Conservation (phyloP, 768 basidiomycete species). For the Hericium coralloides region DNA sequence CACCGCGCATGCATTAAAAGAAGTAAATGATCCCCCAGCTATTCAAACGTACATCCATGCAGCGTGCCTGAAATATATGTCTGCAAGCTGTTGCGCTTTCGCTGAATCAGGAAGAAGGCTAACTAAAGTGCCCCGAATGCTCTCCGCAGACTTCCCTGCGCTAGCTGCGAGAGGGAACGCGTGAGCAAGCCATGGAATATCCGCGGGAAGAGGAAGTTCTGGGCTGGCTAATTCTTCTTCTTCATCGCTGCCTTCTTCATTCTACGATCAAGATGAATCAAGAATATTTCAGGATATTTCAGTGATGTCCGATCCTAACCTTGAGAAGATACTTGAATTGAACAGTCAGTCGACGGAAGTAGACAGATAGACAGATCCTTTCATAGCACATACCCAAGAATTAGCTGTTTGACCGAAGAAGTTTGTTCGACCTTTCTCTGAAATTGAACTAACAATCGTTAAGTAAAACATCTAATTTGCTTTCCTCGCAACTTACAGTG, state of each 20-base stretch:
- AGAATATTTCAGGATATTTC: conserved; percentile 2
- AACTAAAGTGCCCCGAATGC: conserved; percentile 35
- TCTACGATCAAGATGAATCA: conserved; percentile 26
- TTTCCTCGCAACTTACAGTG: conserved; percentile 32
- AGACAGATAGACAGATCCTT: neutral
- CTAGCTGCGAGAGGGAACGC: conserved; percentile 47
- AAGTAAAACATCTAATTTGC: conserved; percentile 10
- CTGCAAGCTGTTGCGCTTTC: conserved; percentile 28
- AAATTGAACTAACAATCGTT: conserved; percentile 41
- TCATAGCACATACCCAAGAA: conserved; percentile 45
- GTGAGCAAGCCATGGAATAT: conserved; percentile 51
- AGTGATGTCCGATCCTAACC: conserved; percentile 26
- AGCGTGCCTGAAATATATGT: conserved; percentile 56
- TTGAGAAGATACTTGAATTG: conserved; percentile 50
- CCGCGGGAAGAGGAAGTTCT: conserved; percentile 35
- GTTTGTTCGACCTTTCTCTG: conserved; percentile 49
- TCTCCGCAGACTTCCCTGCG: conserved; percentile 33
- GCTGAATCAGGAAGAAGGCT: conserved; percentile 34
- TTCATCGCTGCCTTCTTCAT: conserved; percentile 50
- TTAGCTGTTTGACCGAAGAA: conserved; percentile 63
- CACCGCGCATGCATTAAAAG: neutral
- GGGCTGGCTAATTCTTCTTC: conserved; percentile 32
- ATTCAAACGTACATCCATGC: conserved; percentile 49
- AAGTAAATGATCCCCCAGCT: conserved; percentile 14
- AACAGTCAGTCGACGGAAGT: neutral